Evolutionary conservation across 1,284 basidiomycete genomes (phyloP), one percentile per base, ranked within the genome.

Genomic region (Sporisorium scitamineum): DNA sequence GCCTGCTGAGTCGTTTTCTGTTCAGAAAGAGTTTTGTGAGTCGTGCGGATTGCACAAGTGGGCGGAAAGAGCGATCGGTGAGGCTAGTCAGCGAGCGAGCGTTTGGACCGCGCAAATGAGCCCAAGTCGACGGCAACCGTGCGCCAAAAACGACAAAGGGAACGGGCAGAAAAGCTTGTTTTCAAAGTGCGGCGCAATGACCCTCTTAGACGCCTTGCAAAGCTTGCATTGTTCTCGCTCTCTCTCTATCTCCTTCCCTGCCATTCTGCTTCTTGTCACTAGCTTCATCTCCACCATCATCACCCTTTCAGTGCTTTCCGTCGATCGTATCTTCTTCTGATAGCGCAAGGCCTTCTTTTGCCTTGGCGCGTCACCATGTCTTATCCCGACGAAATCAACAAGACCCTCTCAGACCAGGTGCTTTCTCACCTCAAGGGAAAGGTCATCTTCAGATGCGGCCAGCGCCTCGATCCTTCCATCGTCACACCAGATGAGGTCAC

Each of bases 401-500:
- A n/a, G 20, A 2, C 51, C 51, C 22, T 16, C 9, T n/a, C 44
- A 1, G 24, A 29, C 2, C 47, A 58, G n/a, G n/a, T n/a, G n/a
- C n/a, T n/a, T 20, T 18, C 37, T 3, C 24, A 39, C 8, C 52
- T 53, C 13, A 59, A 45, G 26, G 31, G n/a, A 3, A 48, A 63
- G 10, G 27, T 16, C 27, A 61, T 65, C 27, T 20, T 20, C 41
- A 44, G 63, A 39, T 5, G 31, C 20, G 69, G 63, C 27, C n/a
- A 66, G n/a, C 29, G 26, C 20, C 59, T 71, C 29, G 63, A 71
- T 44, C 63, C 60, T 18, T 54, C 59, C 20, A 56, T 56, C 42
- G 41, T 29, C 31, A 55, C 59, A 4, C 16, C 37, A 3, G 63
- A 62, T 32, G 69, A 71, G 13, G 55, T 71, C 20, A 52, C 59